Conservation (phyloP, 2,329 filamentous ascomycete genomes). For the Penicillium sp. region DNA sequence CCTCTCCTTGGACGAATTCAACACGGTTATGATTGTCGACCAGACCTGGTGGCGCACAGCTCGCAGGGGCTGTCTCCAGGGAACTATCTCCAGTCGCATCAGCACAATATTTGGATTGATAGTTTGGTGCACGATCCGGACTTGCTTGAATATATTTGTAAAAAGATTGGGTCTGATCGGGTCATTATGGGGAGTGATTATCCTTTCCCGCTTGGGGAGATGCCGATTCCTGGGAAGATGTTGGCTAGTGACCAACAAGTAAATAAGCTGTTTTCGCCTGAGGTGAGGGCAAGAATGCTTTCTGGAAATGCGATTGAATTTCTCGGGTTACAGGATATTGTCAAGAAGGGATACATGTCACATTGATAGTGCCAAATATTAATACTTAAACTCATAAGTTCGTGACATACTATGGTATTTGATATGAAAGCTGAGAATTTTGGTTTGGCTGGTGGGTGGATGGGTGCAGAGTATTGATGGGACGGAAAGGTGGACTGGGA, state of each 20-base stretch:
- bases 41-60: conserved; percentile 12
- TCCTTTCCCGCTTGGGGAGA: conserved; percentile 22
- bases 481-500: too few species aligned
- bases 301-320: conserved; percentile 22
- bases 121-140: conserved; percentile 21
- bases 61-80: conserved; percentile 9
- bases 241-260: conserved; percentile 13
- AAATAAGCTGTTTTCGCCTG: conserved; percentile 10
- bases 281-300: conserved; percentile 15
- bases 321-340: conserved; percentile 5
- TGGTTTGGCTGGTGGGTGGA: too few species aligned
- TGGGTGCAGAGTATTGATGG: too few species aligned
- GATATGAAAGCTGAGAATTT: too few species aligned
- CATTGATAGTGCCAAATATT: not conserved
- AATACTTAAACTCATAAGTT: not conserved
- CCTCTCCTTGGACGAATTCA: conserved; percentile 19
- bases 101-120: conserved; percentile 20
- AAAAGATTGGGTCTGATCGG: conserved; percentile 16
- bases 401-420: too few species aligned
- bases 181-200: conserved; percentile 24
- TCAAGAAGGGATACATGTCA: not conserved
- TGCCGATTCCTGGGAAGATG: conserved; percentile 19
- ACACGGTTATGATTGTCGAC: conserved; percentile 14
- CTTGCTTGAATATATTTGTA: conserved; percentile 18
- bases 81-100: conserved; percentile 13